Conservation (phyloP, 345 rosid genomes). For the Ricinus communis region DNA sequence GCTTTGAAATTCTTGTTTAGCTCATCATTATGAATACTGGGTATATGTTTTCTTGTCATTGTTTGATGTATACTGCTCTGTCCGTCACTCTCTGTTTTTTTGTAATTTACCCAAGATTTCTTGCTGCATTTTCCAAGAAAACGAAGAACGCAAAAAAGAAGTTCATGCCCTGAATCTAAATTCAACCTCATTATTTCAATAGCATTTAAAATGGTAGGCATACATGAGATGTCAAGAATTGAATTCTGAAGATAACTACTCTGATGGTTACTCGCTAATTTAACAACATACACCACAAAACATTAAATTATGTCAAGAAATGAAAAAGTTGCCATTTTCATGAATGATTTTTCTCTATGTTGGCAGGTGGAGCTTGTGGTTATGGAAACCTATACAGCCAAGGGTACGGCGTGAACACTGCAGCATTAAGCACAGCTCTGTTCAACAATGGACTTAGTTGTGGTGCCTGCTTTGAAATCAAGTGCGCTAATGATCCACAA, state of each 20-base stretch:
- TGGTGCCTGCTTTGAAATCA: constrained; percentile 61
- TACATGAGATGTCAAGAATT: too few relatives aligned
- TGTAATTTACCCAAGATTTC: not conserved
- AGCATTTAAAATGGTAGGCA: too few relatives aligned
- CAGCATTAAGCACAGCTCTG: constrained; percentile 69
- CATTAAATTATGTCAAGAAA: too few relatives aligned
- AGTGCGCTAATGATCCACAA: constrained; percentile 48
- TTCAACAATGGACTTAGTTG: constrained; percentile 65
- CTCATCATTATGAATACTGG: not conserved
- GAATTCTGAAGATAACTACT: too few relatives aligned
- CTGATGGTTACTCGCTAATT: too few relatives aligned
- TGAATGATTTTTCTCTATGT: not conserved
- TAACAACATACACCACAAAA: too few relatives aligned
- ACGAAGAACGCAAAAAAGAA: not conserved
- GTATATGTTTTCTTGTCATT: too few relatives aligned
- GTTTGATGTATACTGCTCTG: too few relatives aligned
- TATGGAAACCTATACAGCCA: constrained; percentile 69
- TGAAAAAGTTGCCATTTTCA: not conserved
- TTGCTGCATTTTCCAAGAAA: not conserved
- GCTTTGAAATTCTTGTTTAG: not conserved
- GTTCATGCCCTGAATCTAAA: too few relatives aligned
- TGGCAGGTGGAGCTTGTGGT: constrained; percentile 64
- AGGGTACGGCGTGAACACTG: constrained; percentile 67
- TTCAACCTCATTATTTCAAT: too few relatives aligned
- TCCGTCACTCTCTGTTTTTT: not conserved